A percentile compares a stretch with the other conserved stretches of the same genome.
Evolutionary conservation across 139 green algal genomes (phyloP).

Genomic region (Klebsormidium nitens): DNA sequence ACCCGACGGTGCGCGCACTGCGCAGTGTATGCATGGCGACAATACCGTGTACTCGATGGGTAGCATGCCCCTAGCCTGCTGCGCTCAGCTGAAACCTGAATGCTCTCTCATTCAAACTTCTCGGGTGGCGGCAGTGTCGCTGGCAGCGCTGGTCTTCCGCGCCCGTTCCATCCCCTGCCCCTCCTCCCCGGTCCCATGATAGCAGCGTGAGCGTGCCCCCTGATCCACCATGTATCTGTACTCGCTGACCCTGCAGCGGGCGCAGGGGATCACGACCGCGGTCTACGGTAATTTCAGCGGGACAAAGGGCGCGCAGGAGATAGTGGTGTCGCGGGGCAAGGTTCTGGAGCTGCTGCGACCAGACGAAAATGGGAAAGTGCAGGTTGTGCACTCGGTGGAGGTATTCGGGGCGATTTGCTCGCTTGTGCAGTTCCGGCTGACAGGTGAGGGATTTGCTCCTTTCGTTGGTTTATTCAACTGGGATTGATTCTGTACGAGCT

Average conservation of each 20-base stretch:
- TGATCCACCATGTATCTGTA: slow-evolving; percentile 45
- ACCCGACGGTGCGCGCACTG: no score
- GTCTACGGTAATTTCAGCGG: slow-evolving; percentile 85
- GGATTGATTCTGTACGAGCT: background rate
- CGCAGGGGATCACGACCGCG: slow-evolving; percentile 29
- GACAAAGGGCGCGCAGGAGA: slow-evolving; percentile 88
- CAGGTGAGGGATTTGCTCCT: slow-evolving; percentile 49
- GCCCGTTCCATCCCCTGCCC: no score
- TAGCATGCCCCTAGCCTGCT: no score
- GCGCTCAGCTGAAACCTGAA: no score
- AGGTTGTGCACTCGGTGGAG: slow-evolving; percentile 55
- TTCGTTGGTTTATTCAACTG: background rate
- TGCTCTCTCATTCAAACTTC: no score
- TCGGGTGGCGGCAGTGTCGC: no score
- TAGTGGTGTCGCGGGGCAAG: slow-evolving; percentile 82
- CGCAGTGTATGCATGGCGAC: no score
- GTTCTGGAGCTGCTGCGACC: slow-evolving; percentile 93
- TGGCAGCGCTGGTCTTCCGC: no score
- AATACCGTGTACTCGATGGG: no score
- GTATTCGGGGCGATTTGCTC: slow-evolving; percentile 88
- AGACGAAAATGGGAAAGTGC: slow-evolving; percentile 72
- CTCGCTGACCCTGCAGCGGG: slow-evolving; percentile 33
- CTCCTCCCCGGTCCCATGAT: no score
- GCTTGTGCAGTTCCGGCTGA: slow-evolving; percentile 81
- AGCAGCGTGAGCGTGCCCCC: no score